These are phyloP conservation scores for Coniella lustricola DNA, from an alignment of 2,329 filamentous ascomycete species.

Conservation along the genomic window DNA sequence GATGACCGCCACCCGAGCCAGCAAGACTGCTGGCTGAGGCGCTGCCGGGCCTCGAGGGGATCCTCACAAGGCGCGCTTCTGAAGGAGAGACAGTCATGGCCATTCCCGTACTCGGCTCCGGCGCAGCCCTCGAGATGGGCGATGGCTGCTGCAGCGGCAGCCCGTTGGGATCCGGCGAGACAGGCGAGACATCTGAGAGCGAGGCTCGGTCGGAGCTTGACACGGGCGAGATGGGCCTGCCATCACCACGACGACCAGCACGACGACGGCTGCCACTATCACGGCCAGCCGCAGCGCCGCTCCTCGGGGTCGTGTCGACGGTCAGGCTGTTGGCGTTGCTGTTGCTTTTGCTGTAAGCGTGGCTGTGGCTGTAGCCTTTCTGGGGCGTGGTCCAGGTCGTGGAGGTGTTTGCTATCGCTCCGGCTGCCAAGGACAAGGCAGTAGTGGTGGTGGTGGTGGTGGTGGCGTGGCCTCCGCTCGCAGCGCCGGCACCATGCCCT, in stretches of 20 bases:
- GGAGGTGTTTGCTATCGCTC: background rate
- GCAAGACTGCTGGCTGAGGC: background rate
- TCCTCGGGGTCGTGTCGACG: background rate
- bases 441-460: background rate
- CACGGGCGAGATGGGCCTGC: background rate
- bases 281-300: too few species aligned
- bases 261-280: too few species aligned
- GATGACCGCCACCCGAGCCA: background rate
- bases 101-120: background rate
- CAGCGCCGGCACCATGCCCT: too few species aligned
- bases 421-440: background rate
- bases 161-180: background rate
- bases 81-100: background rate
- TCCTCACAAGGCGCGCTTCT: conserved; percentile 5
- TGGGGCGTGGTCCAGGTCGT: too few species aligned
- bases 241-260: too few species aligned
- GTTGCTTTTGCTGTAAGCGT: background rate
- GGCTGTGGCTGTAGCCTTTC: background rate
- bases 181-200: conserved; percentile 1
- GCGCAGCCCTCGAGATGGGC: background rate
- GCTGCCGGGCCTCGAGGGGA: background rate
- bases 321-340: background rate
- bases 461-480: too few species aligned
- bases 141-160: background rate
- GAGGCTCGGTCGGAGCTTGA: background rate